phyloP scores from a whole-genome alignment of 78 protist species.

The Guillardia theta region DNA sequence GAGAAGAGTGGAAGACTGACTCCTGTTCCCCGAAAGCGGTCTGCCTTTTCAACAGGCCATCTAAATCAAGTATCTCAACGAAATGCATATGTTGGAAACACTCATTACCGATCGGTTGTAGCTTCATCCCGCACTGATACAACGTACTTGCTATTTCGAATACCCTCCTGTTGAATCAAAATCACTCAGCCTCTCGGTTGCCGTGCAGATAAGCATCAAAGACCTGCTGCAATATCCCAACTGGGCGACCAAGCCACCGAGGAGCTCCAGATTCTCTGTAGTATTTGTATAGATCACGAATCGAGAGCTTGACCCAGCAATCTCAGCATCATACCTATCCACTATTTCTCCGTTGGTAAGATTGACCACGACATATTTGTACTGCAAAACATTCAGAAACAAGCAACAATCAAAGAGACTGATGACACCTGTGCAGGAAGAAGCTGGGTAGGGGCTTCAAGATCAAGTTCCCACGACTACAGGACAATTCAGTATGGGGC shows the following conservation, averaged over 20 bases:
- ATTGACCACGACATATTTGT: background rate
- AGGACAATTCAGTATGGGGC: background rate
- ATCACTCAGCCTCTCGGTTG: too few relatives aligned
- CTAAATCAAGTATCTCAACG: background rate
- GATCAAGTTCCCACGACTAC: background rate
- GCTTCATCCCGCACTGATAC: background rate
- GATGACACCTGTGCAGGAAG: too few relatives aligned
- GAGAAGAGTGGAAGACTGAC: background rate
- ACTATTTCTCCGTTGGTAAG: background rate
- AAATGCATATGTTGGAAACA: background rate
- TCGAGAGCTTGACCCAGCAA: too few relatives aligned
- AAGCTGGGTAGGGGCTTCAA: background rate
- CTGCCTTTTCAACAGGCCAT: background rate
- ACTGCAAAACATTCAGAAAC: too few relatives aligned
- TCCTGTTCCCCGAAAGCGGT: background rate
- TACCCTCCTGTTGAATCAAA: too few relatives aligned
- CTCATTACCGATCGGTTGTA: background rate
- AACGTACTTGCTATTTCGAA: background rate
- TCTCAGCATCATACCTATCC: too few relatives aligned
- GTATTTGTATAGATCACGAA: too few relatives aligned
- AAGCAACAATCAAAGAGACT: too few relatives aligned
- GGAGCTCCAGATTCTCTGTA: too few relatives aligned
- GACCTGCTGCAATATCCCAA: too few relatives aligned
- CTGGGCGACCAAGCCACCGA: too few relatives aligned
- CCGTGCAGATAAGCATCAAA: too few relatives aligned